Conservation (phyloP, 352 stramenopile species). For the Albugo candida region DNA sequence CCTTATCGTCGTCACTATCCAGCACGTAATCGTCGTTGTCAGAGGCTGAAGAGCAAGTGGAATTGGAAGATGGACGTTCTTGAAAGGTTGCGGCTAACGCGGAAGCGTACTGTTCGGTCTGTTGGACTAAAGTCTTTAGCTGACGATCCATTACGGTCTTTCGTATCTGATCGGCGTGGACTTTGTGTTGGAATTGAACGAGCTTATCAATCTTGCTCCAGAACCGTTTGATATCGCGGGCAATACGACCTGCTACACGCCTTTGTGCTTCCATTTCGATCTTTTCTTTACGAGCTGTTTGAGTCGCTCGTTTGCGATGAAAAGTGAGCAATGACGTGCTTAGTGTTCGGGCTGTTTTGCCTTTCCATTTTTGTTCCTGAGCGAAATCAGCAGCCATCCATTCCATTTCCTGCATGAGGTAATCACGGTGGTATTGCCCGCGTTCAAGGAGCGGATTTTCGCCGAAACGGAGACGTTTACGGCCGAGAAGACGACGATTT, state of each 20-base stretch:
- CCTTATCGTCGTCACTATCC: conserved; percentile 39
- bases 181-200: conserved; percentile 93
- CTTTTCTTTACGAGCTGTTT: conserved; percentile 16
- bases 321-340: conserved; percentile 33
- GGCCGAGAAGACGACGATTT: background rate
- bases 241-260: conserved; percentile 56
- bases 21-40: background rate
- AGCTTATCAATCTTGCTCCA: conserved; percentile 98
- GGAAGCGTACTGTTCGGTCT: conserved; percentile 93
- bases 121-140: conserved; percentile 85
- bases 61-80: background rate
- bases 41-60: conserved; percentile 2
- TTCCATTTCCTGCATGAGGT: conserved; percentile 69
- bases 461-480: background rate
- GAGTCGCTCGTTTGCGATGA: conserved; percentile 25
- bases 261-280: conserved; percentile 21
- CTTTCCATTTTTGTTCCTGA: conserved; percentile 76
- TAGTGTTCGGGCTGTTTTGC: conserved; percentile 54
- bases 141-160: conserved; percentile 92
- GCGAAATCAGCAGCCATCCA: conserved; percentile 89
- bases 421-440: conserved; percentile 28
- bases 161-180: conserved; percentile 69
- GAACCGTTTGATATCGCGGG: conserved; percentile 81
- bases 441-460: background rate
- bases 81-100: conserved; percentile 50